These are phyloP conservation scores for Cryptosporidium felis DNA, from an alignment of 169 alveolate genomes.

Conservation along the genomic window DNA sequence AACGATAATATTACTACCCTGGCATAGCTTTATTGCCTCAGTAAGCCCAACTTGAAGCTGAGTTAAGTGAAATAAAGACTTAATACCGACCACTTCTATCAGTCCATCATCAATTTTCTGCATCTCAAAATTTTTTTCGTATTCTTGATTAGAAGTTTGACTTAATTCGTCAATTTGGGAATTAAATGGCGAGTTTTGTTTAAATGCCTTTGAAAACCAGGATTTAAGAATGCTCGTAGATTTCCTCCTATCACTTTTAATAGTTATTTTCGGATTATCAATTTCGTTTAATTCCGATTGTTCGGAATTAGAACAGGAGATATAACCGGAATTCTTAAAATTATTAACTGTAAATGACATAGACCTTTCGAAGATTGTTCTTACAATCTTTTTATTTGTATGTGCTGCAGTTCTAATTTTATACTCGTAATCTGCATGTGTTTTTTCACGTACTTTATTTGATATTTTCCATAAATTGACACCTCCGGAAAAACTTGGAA, in stretches of 20 bases:
- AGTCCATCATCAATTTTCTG: constrained; percentile 79
- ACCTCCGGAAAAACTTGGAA: constrained; percentile 81
- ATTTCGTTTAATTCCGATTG: background rate
- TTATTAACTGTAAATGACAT: constrained; percentile 44
- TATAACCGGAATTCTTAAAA: background rate
- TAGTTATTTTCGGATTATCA: background rate
- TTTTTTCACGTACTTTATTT: constrained; percentile 1
- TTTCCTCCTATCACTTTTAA: background rate
- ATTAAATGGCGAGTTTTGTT: no score
- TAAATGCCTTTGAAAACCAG: constrained; percentile 32
- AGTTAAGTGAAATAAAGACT: constrained; percentile 77
- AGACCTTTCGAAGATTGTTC: constrained; percentile 12
- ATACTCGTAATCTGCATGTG: background rate
- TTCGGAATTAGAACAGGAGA: constrained; percentile 1
- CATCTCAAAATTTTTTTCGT: constrained; percentile 55
- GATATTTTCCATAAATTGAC: constrained; percentile 73
- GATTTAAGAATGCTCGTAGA: constrained; percentile 3
- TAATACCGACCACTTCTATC: constrained; percentile 81
- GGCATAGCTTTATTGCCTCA: constrained; percentile 75
- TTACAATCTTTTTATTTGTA: constrained; percentile 1
- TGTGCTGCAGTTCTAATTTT: constrained; percentile 8
- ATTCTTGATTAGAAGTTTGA: no score
- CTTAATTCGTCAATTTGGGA: no score
- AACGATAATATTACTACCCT: constrained; percentile 72
- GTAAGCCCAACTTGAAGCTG: constrained; percentile 81